Conservation (phyloP, 805 yeast genomes). For the Candida broadrunensis region DNA sequence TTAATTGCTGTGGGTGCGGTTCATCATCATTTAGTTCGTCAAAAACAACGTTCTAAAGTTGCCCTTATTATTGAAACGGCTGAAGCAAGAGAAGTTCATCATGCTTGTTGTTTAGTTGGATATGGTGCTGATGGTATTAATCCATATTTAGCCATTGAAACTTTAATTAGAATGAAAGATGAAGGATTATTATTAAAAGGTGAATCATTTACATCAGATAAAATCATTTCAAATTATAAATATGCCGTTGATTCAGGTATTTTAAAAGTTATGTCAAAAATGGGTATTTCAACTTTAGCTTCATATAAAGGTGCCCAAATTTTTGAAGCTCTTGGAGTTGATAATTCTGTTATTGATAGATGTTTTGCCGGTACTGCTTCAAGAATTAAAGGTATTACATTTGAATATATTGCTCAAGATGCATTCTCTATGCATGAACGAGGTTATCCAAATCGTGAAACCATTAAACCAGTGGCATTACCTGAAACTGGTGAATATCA, state of each 20-base stretch:
- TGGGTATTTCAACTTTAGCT: constrained; percentile 98
- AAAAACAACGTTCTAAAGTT: constrained; percentile 93
- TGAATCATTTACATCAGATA: constrained; percentile 51
- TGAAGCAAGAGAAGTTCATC: constrained; percentile 97
- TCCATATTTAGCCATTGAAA: constrained; percentile 92
- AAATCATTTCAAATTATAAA: constrained; percentile 74
- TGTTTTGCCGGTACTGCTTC: constrained; percentile 98
- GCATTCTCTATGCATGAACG: constrained; percentile 91
- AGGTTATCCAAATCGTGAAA: constrained; percentile 79
- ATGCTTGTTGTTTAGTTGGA: constrained; percentile 89
- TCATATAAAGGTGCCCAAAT: constrained; percentile 99
- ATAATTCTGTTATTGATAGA: constrained; percentile 89
- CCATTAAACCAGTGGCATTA: constrained; percentile 67
- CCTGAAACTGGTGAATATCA: constrained; percentile 97
- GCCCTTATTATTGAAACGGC: constrained; percentile 91
- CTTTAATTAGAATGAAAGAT: constrained; percentile 76
- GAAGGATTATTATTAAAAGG: constrained; percentile 70
- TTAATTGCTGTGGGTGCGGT: constrained; percentile 95
- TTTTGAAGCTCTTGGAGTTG: constrained; percentile 94
- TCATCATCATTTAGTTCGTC: constrained; percentile 93
- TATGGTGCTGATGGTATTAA: constrained; percentile 97
- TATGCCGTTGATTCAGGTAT: constrained; percentile 87
- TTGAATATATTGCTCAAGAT: constrained; percentile 94
- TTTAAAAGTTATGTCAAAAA: constrained; percentile 95
- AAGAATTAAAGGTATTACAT: constrained; percentile 91